Evolutionary conservation across 148 eudicot species (phyloP), one percentile per base, ranked within the genome.

Genomic region (Drosera capensis): DNA sequence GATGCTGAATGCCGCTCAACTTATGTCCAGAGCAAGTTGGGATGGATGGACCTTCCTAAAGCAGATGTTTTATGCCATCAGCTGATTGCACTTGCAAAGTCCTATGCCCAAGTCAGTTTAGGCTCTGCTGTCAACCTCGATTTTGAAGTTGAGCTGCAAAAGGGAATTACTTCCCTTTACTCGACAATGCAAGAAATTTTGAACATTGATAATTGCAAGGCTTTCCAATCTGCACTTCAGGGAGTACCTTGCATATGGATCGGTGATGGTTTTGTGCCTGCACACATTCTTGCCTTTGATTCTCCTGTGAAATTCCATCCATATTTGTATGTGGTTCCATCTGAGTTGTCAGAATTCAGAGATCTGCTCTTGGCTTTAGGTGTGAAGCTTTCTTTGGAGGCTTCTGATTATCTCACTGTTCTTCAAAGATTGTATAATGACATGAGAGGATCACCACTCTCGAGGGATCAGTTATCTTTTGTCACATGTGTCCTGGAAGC

Each of bases 301-400:
- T 84, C 99, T 17, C 99, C 99, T 34, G 85, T 90, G 63, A 90
- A 90, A 58, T 90, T 62, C 62, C 82, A 74, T 47, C 99, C 99
- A 44, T 90, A 84, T 63, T 65, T 90, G 61, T 90, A 78, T 60
- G 99, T 78, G 58, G 95, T 90, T 42, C 93, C 99, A 44, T 80
- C 95, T 50, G 99, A 90, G 64, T 54, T 90, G 51, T 70, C 94
- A 30, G 62, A 58, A 29, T 90, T 68, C 52, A 71, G 75, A 68
- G 86, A 76, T 71, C 67, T 90, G 65, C 93, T 90, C 46, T 56
- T 83, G 63, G 80, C 87, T 25, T 61, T 90, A 46, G 95, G 95
- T 36, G 93, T 81, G 55, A 71, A 77, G 68, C 76, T 29, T 46
- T 73, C 72, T 72, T 90, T 84, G 61, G 95, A 81, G 58, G 71